These are phyloP conservation scores for Cyclotella kingstonii DNA, from an alignment of 108 stramenopile species.

Conservation along the genomic window DNA sequence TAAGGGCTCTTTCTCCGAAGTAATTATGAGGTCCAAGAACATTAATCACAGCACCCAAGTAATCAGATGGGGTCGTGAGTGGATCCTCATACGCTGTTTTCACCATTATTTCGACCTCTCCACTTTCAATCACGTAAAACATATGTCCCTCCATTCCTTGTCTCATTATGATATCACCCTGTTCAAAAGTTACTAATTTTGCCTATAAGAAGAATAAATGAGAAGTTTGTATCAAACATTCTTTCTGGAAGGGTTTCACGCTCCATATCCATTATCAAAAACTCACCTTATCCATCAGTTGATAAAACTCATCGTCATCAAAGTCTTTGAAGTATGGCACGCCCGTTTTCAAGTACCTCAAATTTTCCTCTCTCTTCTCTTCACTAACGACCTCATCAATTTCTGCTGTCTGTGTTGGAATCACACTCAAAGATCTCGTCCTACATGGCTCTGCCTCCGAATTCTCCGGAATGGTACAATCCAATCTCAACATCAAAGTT, in stretches of 20 bases:
- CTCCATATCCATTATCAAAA: neutral
- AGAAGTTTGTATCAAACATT: neutral
- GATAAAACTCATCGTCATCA: constrained; percentile 65
- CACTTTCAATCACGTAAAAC: constrained; percentile 83
- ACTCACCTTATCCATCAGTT: constrained; percentile 49
- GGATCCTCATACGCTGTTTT: constrained; percentile 81
- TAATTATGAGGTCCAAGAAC: constrained; percentile 67
- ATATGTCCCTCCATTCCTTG: constrained; percentile 72
- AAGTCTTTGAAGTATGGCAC: constrained; percentile 67
- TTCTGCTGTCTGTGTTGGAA: constrained; percentile 28
- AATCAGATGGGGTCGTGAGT: constrained; percentile 57
- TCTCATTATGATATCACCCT: constrained; percentile 73
- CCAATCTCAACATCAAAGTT: constrained; percentile 39
- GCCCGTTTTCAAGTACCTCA: constrained; percentile 44
- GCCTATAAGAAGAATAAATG: constrained; percentile 22
- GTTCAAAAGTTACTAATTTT: constrained; percentile 69
- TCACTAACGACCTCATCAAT: constrained; percentile 54
- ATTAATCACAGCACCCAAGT: constrained; percentile 76
- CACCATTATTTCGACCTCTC: constrained; percentile 83
- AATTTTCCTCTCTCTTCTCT: constrained; percentile 47
- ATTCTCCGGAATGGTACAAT: constrained; percentile 36
- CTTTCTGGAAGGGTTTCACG: neutral
- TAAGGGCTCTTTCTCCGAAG: constrained; percentile 89
- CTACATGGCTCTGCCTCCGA: constrained; percentile 40
- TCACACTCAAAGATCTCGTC: constrained; percentile 28